A percentile compares a stretch with the other conserved stretches of the same genome.
Evolutionary conservation across 2,329 filamentous ascomycete genomes (phyloP).

Genomic region (Magnaporthiopsis rhizophila): DNA sequence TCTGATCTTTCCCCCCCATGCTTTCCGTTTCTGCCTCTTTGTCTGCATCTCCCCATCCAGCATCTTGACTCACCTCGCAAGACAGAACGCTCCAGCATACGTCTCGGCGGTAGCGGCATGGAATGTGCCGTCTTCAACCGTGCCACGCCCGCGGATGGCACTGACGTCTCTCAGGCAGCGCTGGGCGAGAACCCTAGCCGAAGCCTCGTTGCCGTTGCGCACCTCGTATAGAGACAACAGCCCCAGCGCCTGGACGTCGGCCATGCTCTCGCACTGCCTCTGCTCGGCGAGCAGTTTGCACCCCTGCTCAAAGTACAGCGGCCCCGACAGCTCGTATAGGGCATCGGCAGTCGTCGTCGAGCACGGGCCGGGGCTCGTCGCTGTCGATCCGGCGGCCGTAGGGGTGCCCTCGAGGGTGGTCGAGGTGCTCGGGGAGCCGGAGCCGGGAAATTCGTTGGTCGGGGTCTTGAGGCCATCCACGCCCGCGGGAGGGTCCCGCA

Average conservation of each 20-base stretch:
- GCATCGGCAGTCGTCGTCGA: neutral
- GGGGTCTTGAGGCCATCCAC: neutral
- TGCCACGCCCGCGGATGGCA: neutral
- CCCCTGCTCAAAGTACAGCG: conserved; percentile 2
- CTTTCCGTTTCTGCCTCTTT: neutral
- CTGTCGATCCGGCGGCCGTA: neutral
- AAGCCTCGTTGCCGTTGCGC: neutral
- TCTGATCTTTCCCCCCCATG: neutral
- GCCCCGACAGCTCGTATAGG: neutral
- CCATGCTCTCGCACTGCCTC: conserved; percentile 1
- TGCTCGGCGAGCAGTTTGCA: conserved; percentile 2
- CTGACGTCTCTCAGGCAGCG: neutral
- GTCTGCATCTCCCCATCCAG: neutral
- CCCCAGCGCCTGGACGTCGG: conserved; percentile 4
- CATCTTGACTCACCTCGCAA: neutral
- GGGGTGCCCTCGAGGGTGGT: neutral
- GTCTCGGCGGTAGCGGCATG: neutral
- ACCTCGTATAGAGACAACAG: neutral
- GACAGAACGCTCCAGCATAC: neutral
- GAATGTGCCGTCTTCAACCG: neutral
- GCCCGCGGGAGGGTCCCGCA: neutral
- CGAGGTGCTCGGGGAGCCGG: no score
- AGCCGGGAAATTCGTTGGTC: neutral
- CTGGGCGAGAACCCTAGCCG: neutral
- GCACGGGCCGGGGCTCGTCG: neutral